These are phyloP conservation scores for Guillardia theta DNA, from an alignment of 78 protist species.

Conservation along the genomic window DNA sequence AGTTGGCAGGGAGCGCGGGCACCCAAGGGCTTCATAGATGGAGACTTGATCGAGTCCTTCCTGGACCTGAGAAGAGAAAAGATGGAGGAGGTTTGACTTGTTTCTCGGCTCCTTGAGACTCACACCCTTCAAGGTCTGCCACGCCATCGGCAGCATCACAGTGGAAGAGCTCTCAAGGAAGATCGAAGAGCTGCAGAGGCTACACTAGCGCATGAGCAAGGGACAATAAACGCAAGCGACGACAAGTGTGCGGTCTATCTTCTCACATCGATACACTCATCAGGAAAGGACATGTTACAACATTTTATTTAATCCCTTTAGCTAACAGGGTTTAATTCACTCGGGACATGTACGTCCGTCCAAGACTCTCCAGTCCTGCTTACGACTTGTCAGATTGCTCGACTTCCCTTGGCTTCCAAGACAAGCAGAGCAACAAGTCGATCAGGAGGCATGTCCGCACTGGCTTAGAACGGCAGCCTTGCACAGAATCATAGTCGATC, in stretches of 20 bases:
- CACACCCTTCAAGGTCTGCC: background rate
- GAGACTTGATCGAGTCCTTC: constrained; percentile 83
- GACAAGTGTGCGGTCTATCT: too few species aligned
- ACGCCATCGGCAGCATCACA: background rate
- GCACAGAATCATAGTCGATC: background rate
- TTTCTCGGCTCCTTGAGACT: background rate
- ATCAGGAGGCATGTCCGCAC: constrained; percentile 34
- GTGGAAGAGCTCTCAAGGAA: constrained; percentile 22
- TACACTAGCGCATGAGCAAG: background rate
- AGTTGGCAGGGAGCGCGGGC: too few species aligned
- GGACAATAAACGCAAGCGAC: background rate
- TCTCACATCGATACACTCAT: background rate
- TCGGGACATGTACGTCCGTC: too few species aligned
- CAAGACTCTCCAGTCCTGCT: too few species aligned
- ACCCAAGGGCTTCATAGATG: constrained; percentile 75
- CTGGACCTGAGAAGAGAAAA: constrained; percentile 49
- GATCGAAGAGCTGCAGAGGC: constrained; percentile 37
- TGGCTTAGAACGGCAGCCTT: constrained; percentile 28
- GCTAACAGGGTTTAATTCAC: background rate
- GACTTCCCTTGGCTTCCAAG: too few species aligned
- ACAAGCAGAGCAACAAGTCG: too few species aligned
- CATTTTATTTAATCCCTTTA: background rate
- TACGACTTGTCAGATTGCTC: too few species aligned
- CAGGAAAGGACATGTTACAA: background rate
- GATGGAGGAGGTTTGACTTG: constrained; percentile 36